Percentiles rank a stretch among this genome's conserved stretches.
Evolutionary conservation across 768 basidiomycete genomes (phyloP).

Genomic region (Pleurotus salmoneostramineus): DNA sequence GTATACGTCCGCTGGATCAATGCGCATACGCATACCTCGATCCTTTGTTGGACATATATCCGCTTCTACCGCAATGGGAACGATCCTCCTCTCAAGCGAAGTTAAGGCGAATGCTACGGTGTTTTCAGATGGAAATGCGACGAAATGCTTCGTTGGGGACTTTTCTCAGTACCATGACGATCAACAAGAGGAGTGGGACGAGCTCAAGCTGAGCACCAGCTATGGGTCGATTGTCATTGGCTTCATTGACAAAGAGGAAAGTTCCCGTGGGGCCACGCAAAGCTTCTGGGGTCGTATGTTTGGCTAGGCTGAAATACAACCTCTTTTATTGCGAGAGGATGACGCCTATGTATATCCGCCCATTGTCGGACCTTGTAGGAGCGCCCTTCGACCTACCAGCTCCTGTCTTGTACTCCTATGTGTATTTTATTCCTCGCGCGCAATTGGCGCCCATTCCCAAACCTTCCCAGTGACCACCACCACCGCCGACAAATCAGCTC

Average conservation of each 20-base stretch:
- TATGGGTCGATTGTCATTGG: constrained; percentile 33
- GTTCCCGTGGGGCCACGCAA: not conserved
- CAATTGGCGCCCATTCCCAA: no score
- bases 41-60: constrained; percentile 35
- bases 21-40: constrained; percentile 33
- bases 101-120: constrained; percentile 24
- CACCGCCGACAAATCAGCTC: no score
- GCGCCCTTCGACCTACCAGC: no score
- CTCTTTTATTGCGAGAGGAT: no score
- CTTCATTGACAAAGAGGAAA: constrained; percentile 27
- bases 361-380: no score
- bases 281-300: not conserved
- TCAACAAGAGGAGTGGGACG: constrained; percentile 32
- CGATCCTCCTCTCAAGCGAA: constrained; percentile 21
- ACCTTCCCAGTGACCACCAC: no score
- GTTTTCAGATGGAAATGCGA: constrained; percentile 27
- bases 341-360: no score
- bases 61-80: constrained; percentile 27
- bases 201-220: constrained; percentile 28
- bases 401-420: no score
- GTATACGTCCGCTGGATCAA: constrained; percentile 23
- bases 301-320: not conserved
- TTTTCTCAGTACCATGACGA: constrained; percentile 23
- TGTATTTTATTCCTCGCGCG: no score
- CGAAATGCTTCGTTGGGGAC: constrained; percentile 40